Evolutionary conservation across 306 rosid genomes (phyloP), one percentile per base, ranked within the genome.

Genomic region (Lotus japonicus): DNA sequence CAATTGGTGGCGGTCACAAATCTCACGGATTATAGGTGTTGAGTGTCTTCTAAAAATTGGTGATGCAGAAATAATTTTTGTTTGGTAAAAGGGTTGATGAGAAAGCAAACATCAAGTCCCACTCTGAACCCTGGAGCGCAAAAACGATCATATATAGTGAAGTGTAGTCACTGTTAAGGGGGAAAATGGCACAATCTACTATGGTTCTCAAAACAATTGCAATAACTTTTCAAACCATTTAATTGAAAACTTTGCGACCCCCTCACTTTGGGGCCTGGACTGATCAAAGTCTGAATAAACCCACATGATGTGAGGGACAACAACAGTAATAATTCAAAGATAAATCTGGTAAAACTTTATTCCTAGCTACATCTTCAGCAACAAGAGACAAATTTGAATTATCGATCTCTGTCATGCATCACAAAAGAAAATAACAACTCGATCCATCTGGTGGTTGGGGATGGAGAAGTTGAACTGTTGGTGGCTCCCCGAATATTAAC

Each of bases 241-340:
- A 73, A 74, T 67, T 71, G 35, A 50, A 23, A 43, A 31, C 68
- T 68, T 80, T 65, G 91, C n/a, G n/a, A n/a, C 71, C 80, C 80
- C 51, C 35, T 71, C 11, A 39, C 77, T 76, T 73, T 76, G 28
- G 76, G 68, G 76, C 39, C 63, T 50, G 70, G 68, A 64, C 77
- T 77, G 7, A 26, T n/a, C n/a, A n/a, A 26, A 26, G 31, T 26
- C 36, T 31, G 79, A 77, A n/a, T n/a, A n/a, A 83, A 79, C 68
- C 67, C 80, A 81, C 87, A 50, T 79, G 87, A 50, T 79, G 87
- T 81, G 11, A 23, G 66, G 75, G 60, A 12, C 65, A 57, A 16
- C 55, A 57, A 11, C 51, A 51, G 43, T 48, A 4, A 45, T 23
- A 13, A 71, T 59, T 21, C 61, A 11, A 10, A 21, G 33, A 50